Conservation (phyloP, 805 yeast species). For the Nakazawaea ishiwadae region DNA sequence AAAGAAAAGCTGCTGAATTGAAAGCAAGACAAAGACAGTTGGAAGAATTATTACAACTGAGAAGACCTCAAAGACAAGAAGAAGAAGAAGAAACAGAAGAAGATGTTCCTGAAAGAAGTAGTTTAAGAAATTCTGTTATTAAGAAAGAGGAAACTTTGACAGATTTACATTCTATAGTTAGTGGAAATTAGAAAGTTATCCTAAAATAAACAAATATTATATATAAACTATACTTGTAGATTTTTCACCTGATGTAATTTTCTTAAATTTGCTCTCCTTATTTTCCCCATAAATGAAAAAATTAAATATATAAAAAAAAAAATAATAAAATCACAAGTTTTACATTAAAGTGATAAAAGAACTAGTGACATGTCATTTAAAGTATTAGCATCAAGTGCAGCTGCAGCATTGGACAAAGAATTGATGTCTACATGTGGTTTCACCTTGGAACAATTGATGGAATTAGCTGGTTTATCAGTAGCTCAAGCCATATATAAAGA, state of each 20-base stretch:
- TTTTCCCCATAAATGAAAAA: background rate
- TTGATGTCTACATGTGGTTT: conserved; percentile 82
- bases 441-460: conserved; percentile 89
- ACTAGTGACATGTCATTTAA: conserved; percentile 29
- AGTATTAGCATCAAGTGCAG: conserved; percentile 47
- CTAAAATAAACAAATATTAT: background rate
- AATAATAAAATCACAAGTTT: no score
- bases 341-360: no score
- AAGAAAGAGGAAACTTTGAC: conserved; percentile 52
- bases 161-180: conserved; percentile 44
- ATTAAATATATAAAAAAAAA: background rate
- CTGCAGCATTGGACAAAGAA: conserved; percentile 78
- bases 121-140: conserved; percentile 14
- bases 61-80: conserved; percentile 12
- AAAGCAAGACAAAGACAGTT: conserved; percentile 60
- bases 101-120: background rate
- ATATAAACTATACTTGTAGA: background rate
- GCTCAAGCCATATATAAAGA: conserved; percentile 77
- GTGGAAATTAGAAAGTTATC: conserved; percentile 17
- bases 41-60: conserved; percentile 34
- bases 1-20: conserved; percentile 67
- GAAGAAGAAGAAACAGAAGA: conserved; percentile 1
- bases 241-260: no score
- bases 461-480: conserved; percentile 90
- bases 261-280: no score